Evolutionary conservation across 2,329 filamentous ascomycete species (phyloP).

Genomic region (Aspergillus texensis): DNA sequence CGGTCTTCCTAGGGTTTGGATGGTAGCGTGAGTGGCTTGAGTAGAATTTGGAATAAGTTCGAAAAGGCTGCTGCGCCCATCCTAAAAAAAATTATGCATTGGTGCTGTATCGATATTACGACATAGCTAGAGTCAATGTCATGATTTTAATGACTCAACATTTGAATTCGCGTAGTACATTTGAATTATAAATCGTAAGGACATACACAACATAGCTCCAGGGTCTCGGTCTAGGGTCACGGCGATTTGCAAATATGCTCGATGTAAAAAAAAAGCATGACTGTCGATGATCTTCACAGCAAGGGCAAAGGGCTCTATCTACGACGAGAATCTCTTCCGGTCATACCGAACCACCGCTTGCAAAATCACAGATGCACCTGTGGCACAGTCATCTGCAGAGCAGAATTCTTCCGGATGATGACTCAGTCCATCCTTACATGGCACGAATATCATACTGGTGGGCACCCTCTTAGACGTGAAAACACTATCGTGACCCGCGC

Average conservation of each 20-base stretch:
- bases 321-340: slow-evolving; percentile 43
- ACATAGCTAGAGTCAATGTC: slow-evolving; percentile 37
- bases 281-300: not conserved
- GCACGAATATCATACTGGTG: slow-evolving; percentile 69
- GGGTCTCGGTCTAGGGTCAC: not conserved
- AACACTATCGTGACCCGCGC: slow-evolving; percentile 68
- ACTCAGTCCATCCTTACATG: slow-evolving; percentile 64
- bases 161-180: slow-evolving; percentile 1
- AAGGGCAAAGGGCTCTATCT: not conserved
- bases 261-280: not conserved
- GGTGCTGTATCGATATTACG: slow-evolving; percentile 26
- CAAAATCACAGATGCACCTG: slow-evolving; percentile 51
- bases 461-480: slow-evolving; percentile 62
- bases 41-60: slow-evolving; percentile 27
- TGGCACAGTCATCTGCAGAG: slow-evolving; percentile 60
- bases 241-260: too few relatives aligned
- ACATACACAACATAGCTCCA: not conserved
- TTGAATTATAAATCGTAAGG: too few relatives aligned
- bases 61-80: slow-evolving; percentile 31
- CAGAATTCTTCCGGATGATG: slow-evolving; percentile 67
- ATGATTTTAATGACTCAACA: slow-evolving; percentile 30
- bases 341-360: slow-evolving; percentile 40
- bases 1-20: slow-evolving; percentile 35
- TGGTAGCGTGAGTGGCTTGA: slow-evolving; percentile 33
- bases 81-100: slow-evolving; percentile 33